Percentiles rank a stretch among this genome's conserved stretches.
These are phyloP conservation scores for Globisporangium mamillatum DNA, from an alignment of 352 stramenopile genomes.

Conservation along the genomic window DNA sequence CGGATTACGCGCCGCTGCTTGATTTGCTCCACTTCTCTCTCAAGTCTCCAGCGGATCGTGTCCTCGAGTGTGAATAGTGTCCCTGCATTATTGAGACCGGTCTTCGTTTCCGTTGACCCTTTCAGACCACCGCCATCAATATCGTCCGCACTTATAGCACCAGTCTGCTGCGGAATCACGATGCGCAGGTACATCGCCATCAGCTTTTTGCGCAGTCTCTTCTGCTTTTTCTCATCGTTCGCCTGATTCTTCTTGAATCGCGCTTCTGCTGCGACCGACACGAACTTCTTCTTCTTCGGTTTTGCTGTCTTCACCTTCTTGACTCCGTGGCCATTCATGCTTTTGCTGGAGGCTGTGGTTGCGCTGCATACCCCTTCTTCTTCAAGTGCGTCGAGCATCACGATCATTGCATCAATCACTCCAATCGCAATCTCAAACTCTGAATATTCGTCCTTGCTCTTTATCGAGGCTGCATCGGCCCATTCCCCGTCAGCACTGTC, in stretches of 20 bases:
- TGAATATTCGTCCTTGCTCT: constrained; percentile 22
- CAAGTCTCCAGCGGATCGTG: constrained; percentile 38
- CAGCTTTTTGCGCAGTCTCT: constrained; percentile 30
- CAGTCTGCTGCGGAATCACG: constrained; percentile 22
- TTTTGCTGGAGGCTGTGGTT: background rate
- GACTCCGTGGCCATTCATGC: constrained; percentile 13
- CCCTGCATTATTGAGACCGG: constrained; percentile 21
- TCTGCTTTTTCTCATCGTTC: constrained; percentile 38
- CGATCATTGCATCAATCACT: constrained; percentile 44
- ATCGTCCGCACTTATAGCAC: background rate
- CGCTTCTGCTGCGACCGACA: constrained; percentile 47
- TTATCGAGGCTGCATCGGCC: background rate
- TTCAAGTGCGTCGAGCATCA: constrained; percentile 37
- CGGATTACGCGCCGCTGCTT: constrained; percentile 33
- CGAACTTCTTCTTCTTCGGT: constrained; percentile 36
- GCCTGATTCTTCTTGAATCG: constrained; percentile 43
- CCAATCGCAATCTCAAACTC: constrained; percentile 40
- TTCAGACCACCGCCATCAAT: background rate
- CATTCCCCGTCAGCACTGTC: background rate
- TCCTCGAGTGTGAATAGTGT: constrained; percentile 54
- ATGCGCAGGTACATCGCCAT: constrained; percentile 42
- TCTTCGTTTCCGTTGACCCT: background rate
- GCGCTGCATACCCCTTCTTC: background rate
- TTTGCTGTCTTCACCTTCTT: constrained; percentile 12
- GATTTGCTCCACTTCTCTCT: constrained; percentile 43